A percentile compares a stretch with the other conserved stretches of the same genome.
phyloP scores from a whole-genome alignment of 306 rosid genomes.

The Vigna nakashimae region DNA sequence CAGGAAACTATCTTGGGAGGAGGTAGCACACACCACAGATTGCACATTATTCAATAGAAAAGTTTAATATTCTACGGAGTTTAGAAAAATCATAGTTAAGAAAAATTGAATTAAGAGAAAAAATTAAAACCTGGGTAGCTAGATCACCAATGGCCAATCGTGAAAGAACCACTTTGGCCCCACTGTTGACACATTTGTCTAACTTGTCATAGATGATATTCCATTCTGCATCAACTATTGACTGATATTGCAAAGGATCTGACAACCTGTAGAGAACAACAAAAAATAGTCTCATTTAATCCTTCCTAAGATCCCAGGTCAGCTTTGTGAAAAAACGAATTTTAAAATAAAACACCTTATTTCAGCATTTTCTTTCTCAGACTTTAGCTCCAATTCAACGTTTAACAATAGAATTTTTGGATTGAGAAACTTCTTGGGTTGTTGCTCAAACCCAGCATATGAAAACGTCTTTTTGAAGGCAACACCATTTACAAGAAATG shows the following conservation, averaged over 20 bases:
- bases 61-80: neutral
- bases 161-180: conserved; percentile 96
- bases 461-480: conserved; percentile 99
- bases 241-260: conserved; percentile 95
- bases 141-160: conserved; percentile 98
- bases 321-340: conserved; percentile 20
- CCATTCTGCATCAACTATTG: conserved; percentile 99
- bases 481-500: conserved; percentile 94
- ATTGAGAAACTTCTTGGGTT: conserved; percentile 87
- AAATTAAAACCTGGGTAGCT: conserved; percentile 80
- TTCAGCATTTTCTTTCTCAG: conserved; percentile 99
- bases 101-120: neutral
- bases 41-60: conserved; percentile 12
- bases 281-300: neutral
- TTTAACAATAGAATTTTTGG: conserved; percentile 86
- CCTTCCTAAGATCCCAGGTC: conserved; percentile 3
- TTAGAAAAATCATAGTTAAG: conserved; percentile 19
- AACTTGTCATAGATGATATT: conserved; percentile 96
- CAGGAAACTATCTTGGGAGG: neutral
- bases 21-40: neutral
- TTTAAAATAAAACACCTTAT: conserved; percentile 62
- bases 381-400: conserved; percentile 94
- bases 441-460: conserved; percentile 99
- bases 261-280: conserved; percentile 69
- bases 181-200: conserved; percentile 93